Evolutionary conservation across 2,329 filamentous ascomycete genomes (phyloP), one percentile per base, ranked within the genome.

Genomic region (Myotisia sp.): DNA sequence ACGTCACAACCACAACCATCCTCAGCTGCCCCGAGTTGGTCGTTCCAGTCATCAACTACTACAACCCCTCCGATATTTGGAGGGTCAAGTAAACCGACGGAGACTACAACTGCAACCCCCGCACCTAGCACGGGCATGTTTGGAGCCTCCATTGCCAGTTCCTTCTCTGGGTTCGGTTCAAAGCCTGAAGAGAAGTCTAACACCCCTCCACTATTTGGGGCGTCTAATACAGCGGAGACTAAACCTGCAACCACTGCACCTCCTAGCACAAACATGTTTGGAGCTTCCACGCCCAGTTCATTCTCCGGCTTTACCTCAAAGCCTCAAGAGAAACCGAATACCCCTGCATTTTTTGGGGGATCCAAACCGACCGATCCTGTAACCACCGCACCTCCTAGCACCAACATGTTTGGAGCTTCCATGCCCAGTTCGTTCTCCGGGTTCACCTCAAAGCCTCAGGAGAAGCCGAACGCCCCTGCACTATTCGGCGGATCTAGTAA

Each of bases 291-390:
- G n/a, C 22, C 22, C 22, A 22, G 7, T 20, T 33, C 36, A n/a
- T 20, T 43, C 13, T 43, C 41, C 14, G 41, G 41, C 17, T 30
- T 18, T 8, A 19, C 26, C 26, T 17, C 19, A 10, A 33, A 36
- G 26, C 13, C 36, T 10, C 33, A 38, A 18, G 29, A 33, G 17
- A 3, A 29, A 17, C 9, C 33, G 9, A 23, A 32, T 16, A 8
- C 33, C 3, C 26, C 33, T 26, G 24, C 26, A 6, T 34, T 27
- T 10, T 20, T 19, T 3, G 17, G 20, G 24, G 6, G n/a, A 14
- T 4, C 29, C 21, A 26, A 34, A 23, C 21, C 31, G 13, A 6
- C 31, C 6, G 21, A 19, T 5, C 13, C 23, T 16, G 9, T 31
- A 13, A 5, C 34, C 10, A 10, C 37, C 19, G 19, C 28, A n/a